A percentile compares a stretch with the other conserved stretches of the same genome.
Conservation (phyloP, 1,284 basidiomycete genomes). For the Stygiomarasmius scandens region DNA sequence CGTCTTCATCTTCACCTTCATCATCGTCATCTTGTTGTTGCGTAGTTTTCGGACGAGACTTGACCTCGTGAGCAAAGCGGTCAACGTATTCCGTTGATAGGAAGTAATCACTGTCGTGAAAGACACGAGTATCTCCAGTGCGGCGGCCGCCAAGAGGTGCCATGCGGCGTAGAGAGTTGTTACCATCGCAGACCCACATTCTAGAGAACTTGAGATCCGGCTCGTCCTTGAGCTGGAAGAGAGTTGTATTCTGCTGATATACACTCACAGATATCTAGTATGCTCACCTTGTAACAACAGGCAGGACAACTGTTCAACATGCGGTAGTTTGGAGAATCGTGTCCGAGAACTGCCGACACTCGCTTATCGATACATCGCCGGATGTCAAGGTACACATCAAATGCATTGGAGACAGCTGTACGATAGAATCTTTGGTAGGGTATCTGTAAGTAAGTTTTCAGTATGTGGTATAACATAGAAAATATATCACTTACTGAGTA, state of each 20-base stretch:
- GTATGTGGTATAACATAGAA: neutral
- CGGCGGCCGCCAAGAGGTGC: neutral
- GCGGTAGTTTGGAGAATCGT: neutral
- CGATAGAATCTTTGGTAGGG: conserved; percentile 1
- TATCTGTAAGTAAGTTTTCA: neutral
- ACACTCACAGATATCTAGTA: neutral
- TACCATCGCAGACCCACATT: conserved; percentile 4
- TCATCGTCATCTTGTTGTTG: neutral
- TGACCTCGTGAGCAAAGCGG: conserved; percentile 18
- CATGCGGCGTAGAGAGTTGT: conserved; percentile 1
- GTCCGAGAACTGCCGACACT: neutral
- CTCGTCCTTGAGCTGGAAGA: conserved; percentile 4
- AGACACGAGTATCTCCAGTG: neutral
- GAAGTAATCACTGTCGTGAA: neutral
- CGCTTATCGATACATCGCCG: neutral
- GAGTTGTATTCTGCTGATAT: neutral
- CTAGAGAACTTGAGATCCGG: neutral
- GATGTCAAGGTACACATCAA: neutral
- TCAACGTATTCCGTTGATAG: conserved; percentile 4
- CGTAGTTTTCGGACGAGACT: conserved; percentile 4
- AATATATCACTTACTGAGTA: conserved; percentile 25
- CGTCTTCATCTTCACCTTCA: conserved; percentile 3
- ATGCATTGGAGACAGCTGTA: neutral
- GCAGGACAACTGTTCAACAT: conserved; percentile 7
- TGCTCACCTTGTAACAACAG: conserved; percentile 2